Evolutionary conservation across 2,329 filamentous ascomycete species (phyloP), one percentile per base, ranked within the genome.

Genomic region (Aspergillus viridinutans): DNA sequence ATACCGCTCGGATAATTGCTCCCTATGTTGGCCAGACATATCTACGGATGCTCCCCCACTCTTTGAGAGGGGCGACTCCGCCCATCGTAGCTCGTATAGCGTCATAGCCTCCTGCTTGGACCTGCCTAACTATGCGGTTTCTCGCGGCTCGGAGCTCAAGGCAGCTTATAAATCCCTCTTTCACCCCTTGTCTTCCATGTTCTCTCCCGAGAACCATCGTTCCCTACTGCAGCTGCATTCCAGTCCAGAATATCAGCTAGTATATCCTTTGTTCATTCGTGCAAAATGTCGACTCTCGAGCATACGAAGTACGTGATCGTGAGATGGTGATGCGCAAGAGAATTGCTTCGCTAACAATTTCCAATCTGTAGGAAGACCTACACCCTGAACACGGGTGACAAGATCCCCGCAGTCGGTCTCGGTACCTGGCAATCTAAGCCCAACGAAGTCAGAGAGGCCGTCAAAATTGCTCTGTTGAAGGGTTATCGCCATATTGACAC

Each of bases 401-500:
- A 78, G 61, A 80, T 81, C 52, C 78, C 78, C 28, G 76, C 78
- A 38, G 63, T 82, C 48, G 80, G 81, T 28, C 79, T 83, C 57
- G 81, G 81, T 40, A 83, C 81, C 50, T 83, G 80, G 80, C 80
- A 83, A 64, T 80, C 81, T 64, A 76, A 77, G 67, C 77, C 79
- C 50, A 80, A 78, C 45, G 79, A 83, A 65, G 80, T 82, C 62
- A 68, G 72, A 9, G 74, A 73, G 53, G 80, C 80, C 7, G 81
- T 83, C 40, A 72, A 72, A 52, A 71, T 78, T 38, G 79, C 78
- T 32, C 65, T 84, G 49, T 72, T 80, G 62, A 73, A 73, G 35
- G 82, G 82, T 12, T 84, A 83, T 68, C 74, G 81, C 43, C 82
- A 84, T 68, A 83, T 85, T 57, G 82, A 83, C 62, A 81, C 80